Evolutionary conservation across 768 basidiomycete species (phyloP).

Genomic region (Sarcodon aspratus): DNA sequence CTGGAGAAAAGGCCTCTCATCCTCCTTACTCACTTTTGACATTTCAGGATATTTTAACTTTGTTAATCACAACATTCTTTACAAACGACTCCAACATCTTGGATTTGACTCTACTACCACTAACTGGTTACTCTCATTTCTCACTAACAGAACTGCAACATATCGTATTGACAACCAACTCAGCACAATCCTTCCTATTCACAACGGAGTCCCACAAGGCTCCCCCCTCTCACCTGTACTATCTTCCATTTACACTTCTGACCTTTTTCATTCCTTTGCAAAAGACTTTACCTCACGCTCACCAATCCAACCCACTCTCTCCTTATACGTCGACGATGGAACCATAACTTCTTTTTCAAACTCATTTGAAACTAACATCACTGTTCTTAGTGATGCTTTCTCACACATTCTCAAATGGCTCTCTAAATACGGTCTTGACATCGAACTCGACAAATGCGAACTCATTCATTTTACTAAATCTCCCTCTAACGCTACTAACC

Average conservation of each 20-base stretch:
- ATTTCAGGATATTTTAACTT: conserved; percentile 13
- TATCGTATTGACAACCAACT: neutral
- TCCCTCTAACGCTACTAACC: no score
- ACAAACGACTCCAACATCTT: no score
- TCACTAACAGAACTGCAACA: neutral
- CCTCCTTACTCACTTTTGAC: conserved; percentile 9
- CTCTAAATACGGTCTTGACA: no score
- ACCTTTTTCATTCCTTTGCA: neutral
- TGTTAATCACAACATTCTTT: conserved; percentile 7
- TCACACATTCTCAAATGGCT: no score
- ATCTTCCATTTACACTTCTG: neutral
- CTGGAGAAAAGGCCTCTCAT: neutral
- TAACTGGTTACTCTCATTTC: neutral
- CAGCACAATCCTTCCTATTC: neutral
- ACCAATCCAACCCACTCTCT: no score
- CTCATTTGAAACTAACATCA: no score
- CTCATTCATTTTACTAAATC: no score
- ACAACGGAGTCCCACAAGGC: neutral
- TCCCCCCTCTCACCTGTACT: neutral
- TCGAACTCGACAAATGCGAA: no score
- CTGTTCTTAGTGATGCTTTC: no score
- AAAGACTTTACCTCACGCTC: no score
- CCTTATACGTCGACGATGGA: no score
- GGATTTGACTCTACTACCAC: neutral
- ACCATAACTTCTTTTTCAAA: no score